A percentile compares a stretch with the other conserved stretches of the same genome.
Evolutionary conservation across 768 basidiomycete species (phyloP).

Genomic region (Lanmaoa rubissima): DNA sequence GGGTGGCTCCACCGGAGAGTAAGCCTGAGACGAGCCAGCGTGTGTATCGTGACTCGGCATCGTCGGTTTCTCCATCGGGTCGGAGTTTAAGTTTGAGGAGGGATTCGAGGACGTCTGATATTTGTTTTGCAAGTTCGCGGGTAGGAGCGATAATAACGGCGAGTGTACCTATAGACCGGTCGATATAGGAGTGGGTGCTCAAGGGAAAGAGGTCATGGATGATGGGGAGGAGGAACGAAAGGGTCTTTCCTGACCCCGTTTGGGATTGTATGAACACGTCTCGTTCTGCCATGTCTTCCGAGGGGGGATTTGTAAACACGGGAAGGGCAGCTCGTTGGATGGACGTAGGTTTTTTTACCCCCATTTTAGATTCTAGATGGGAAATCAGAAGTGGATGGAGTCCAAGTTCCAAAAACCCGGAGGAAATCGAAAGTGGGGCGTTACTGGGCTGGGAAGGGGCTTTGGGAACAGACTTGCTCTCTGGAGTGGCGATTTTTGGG

Average conservation of each 20-base stretch:
- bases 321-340: slow-evolving; percentile 77
- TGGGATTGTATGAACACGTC: slow-evolving; percentile 95
- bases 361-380: slow-evolving; percentile 79
- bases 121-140: slow-evolving; percentile 94
- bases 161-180: slow-evolving; percentile 91
- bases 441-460: slow-evolving; percentile 61
- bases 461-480: slow-evolving; percentile 24
- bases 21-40: slow-evolving; percentile 94
- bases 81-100: slow-evolving; percentile 76
- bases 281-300: slow-evolving; percentile 42
- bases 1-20: slow-evolving; percentile 90
- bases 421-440: slow-evolving; percentile 73
- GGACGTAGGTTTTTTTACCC: slow-evolving; percentile 81
- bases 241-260: slow-evolving; percentile 95
- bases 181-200: slow-evolving; percentile 87
- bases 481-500: slow-evolving; percentile 57
- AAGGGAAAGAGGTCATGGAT: slow-evolving; percentile 92
- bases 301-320: slow-evolving; percentile 50
- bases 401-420: slow-evolving; percentile 79
- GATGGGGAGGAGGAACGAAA: slow-evolving; percentile 91
- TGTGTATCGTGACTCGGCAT: slow-evolving; percentile 56
- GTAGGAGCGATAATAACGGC: slow-evolving; percentile 95
- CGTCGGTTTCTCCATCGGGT: slow-evolving; percentile 50
- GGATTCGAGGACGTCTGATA: slow-evolving; percentile 88
- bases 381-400: slow-evolving; percentile 76